Evolutionary conservation across 2,329 filamentous ascomycete genomes (phyloP), one percentile per base, ranked within the genome.

Genomic region (Dryadomyces quercivorus): DNA sequence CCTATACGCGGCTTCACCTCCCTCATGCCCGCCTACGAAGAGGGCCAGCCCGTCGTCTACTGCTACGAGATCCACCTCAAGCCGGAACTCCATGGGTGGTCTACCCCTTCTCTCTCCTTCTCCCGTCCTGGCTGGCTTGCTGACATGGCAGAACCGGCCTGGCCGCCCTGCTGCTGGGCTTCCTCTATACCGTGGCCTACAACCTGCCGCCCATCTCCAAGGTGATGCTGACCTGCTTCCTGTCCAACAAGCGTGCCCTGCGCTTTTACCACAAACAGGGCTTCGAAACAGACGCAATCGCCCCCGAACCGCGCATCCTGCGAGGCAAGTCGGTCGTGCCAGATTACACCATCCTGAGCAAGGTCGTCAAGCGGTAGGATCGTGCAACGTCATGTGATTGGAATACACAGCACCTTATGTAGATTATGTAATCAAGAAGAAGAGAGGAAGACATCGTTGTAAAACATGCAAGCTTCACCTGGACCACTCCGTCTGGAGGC

Each of bases 21-120:
- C n/a, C 71, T 87, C 62, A 84, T 86, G 82, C 76, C 85, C n/a
- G 85, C 82, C 2, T 78, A 78, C 61, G 85, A 88, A 63, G 80
- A 83, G 58, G 75, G 75, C 1, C 69, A 80, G 56, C 73, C 81
- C 0, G 85, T 90, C 2, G 64, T 89, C 20, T 92, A 90, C 66
- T 84, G 86, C 65, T 92, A 90, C 65, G 86, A 92, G 68, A 80
- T 92, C 40, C 86, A 92, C 63, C 74, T 91, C 3, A 67, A 72
- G 42, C 68, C 73, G 1, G 67, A 71, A 1, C 64, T 86, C 5
- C 77, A 79, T 60, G 75, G 82, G 70, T 80, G 65, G 58, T 69
- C 67, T 10, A 18, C n/a, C 12, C 2, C 12, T 13, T 45, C n/a
- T 13, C 43, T 12, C 40, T 18, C 49, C 36, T 15, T 16, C 15